These are phyloP conservation scores for Mycena capillaripes DNA, from an alignment of 768 basidiomycete genomes.

Conservation along the genomic window DNA sequence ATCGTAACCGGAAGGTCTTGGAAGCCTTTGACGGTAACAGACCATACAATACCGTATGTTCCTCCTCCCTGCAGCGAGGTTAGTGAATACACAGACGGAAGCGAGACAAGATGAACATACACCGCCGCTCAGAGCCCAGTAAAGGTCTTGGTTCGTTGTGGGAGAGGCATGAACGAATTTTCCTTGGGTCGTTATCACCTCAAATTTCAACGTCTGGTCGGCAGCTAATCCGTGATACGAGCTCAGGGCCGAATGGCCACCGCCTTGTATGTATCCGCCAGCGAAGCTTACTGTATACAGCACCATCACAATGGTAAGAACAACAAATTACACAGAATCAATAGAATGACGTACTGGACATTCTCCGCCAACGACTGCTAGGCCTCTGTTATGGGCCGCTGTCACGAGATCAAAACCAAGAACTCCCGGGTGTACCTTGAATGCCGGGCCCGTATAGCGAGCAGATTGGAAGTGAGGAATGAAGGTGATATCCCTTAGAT, in stretches of 20 bases:
- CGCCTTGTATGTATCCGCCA: slow-evolving; percentile 53
- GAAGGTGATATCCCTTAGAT: slow-evolving; percentile 22
- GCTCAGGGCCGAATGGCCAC: slow-evolving; percentile 41
- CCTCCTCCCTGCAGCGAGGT: slow-evolving; percentile 25
- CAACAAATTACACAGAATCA: slow-evolving; percentile 9
- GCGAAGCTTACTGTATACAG: slow-evolving; percentile 50
- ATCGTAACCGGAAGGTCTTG: slow-evolving; percentile 26
- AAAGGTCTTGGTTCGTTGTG: slow-evolving; percentile 51
- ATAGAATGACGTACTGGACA: slow-evolving; percentile 18
- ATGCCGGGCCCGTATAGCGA: slow-evolving; percentile 24
- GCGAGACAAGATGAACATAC: no score
- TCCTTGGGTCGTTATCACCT: slow-evolving; percentile 57
- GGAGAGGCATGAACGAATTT: slow-evolving; percentile 44
- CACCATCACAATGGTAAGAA: slow-evolving; percentile 12
- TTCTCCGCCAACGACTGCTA: slow-evolving; percentile 26
- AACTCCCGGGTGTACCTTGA: slow-evolving; percentile 29
- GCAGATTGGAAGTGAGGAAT: slow-evolving; percentile 24
- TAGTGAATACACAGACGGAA: not conserved
- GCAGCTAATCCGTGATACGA: slow-evolving; percentile 40
- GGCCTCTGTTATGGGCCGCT: slow-evolving; percentile 27
- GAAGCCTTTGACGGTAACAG: slow-evolving; percentile 28
- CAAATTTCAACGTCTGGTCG: slow-evolving; percentile 48
- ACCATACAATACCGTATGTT: slow-evolving; percentile 33
- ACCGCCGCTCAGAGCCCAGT: no score
- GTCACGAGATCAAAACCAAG: slow-evolving; percentile 18